A percentile compares a stretch with the other conserved stretches of the same genome.
Conservation (phyloP, 2,329 filamentous ascomycete species). For the Furcasterigmium furcatum region DNA sequence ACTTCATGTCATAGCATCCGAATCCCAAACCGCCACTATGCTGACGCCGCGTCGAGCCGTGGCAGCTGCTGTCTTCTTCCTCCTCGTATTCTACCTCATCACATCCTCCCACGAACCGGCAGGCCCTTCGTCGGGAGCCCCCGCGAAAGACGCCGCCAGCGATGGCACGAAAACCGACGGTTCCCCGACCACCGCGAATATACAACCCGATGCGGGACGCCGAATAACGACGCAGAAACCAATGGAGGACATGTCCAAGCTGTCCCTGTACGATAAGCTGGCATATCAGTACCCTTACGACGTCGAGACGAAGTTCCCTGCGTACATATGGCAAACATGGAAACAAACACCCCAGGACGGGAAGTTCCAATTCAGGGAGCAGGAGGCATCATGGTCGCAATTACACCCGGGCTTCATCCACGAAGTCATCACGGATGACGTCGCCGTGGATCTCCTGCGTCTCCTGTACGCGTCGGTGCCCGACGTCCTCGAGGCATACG, state of each 20-base stretch:
- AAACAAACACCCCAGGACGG: constrained; percentile 77
- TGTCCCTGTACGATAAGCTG: constrained; percentile 76
- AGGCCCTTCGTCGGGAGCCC: constrained; percentile 4
- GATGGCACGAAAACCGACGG: not conserved
- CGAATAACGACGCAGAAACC: constrained; percentile 53
- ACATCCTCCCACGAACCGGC: constrained; percentile 50
- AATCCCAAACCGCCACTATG: constrained; percentile 46
- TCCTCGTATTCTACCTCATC: constrained; percentile 68
- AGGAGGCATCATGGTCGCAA: constrained; percentile 87
- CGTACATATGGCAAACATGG: constrained; percentile 99
- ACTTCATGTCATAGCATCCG: too few relatives aligned
- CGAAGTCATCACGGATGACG: constrained; percentile 92
- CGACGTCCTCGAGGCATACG: constrained; percentile 75
- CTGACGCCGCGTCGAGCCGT: constrained; percentile 76
- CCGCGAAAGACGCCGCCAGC: constrained; percentile 15
- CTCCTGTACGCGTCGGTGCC: constrained; percentile 84
- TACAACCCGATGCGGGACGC: constrained; percentile 5
- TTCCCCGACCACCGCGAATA: not conserved
- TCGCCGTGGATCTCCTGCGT: constrained; percentile 75
- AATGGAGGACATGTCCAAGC: constrained; percentile 66
- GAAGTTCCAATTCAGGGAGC: constrained; percentile 75
- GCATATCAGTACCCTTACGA: constrained; percentile 95
- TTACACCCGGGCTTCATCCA: constrained; percentile 89
- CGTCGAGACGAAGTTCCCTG: constrained; percentile 82
- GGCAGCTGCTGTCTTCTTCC: constrained; percentile 64